These are phyloP conservation scores for Chamaecrista fasciculata DNA, from an alignment of 306 rosid species.

Conservation along the genomic window DNA sequence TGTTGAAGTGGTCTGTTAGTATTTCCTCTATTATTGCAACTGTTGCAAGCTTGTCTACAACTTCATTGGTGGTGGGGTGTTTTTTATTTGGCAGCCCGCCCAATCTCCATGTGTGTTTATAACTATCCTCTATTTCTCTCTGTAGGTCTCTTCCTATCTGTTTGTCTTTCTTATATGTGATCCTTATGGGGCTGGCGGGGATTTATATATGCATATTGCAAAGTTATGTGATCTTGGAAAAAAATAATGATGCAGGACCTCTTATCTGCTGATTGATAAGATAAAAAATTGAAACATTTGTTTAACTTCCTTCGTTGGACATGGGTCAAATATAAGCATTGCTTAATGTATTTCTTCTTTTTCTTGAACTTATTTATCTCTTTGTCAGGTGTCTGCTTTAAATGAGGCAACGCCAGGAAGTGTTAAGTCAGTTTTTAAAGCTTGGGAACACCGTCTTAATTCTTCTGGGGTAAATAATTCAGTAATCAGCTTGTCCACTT, in stretches of 20 bases:
- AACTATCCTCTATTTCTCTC: not conserved
- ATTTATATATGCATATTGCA: not conserved
- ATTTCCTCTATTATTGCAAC: not conserved
- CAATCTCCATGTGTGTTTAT: too few relatives aligned
- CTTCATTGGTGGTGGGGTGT: not conserved
- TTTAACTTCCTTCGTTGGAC: not conserved
- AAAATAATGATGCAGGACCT: not conserved
- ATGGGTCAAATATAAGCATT: not conserved
- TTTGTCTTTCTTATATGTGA: not conserved
- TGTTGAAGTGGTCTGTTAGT: not conserved
- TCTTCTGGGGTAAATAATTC: constrained; percentile 63
- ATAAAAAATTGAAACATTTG: not conserved
- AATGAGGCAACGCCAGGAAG: constrained; percentile 88
- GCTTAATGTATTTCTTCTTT: not conserved
- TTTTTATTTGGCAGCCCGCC: too few relatives aligned
- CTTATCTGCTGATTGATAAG: not conserved
- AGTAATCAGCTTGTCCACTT: constrained; percentile 3
- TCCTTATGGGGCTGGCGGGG: not conserved
- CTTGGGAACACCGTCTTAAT: constrained; percentile 88
- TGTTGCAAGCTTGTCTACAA: not conserved
- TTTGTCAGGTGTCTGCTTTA: constrained; percentile 72
- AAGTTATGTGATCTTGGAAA: not conserved
- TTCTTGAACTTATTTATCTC: not conserved
- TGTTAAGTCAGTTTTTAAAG: constrained; percentile 83
- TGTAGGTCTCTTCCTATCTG: not conserved